These are phyloP conservation scores for Mrakia frigida DNA, from an alignment of 768 basidiomycete genomes.

Conservation along the genomic window DNA sequence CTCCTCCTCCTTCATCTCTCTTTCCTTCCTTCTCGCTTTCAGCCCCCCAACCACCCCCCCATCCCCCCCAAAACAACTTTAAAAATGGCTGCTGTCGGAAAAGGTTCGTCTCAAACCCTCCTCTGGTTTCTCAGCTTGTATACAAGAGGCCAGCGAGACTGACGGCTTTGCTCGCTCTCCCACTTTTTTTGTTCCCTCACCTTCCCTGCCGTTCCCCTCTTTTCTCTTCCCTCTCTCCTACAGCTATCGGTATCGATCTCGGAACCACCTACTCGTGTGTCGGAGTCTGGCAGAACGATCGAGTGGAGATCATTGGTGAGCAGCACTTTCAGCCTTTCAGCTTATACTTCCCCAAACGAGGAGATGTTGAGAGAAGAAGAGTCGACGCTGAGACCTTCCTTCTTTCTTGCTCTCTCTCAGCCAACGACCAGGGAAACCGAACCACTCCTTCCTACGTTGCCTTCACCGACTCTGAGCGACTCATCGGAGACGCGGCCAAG, in stretches of 20 bases:
- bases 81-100: constrained; percentile 16
- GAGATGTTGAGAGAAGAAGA: background rate
- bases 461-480: constrained; percentile 68
- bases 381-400: background rate
- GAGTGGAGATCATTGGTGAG: constrained; percentile 84
- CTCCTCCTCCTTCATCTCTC: background rate
- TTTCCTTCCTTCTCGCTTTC: background rate
- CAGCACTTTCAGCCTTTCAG: background rate
- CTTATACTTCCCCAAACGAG: background rate
- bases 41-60: constrained; percentile 7
- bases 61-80: constrained; percentile 10
- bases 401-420: constrained; percentile 32
- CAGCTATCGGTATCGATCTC: constrained; percentile 33
- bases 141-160: background rate
- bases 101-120: constrained; percentile 4
- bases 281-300: constrained; percentile 97
- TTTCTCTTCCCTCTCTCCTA: background rate
- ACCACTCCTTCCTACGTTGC: constrained; percentile 95
- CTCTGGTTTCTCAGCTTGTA: background rate
- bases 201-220: background rate
- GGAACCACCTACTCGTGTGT: constrained; percentile 50
- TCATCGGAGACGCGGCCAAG: constrained; percentile 98
- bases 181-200: background rate
- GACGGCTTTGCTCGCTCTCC: background rate
- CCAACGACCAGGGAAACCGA: constrained; percentile 62